Conservation (phyloP, 2,329 filamentous ascomycete genomes). For the Colletotrichum paranaense region DNA sequence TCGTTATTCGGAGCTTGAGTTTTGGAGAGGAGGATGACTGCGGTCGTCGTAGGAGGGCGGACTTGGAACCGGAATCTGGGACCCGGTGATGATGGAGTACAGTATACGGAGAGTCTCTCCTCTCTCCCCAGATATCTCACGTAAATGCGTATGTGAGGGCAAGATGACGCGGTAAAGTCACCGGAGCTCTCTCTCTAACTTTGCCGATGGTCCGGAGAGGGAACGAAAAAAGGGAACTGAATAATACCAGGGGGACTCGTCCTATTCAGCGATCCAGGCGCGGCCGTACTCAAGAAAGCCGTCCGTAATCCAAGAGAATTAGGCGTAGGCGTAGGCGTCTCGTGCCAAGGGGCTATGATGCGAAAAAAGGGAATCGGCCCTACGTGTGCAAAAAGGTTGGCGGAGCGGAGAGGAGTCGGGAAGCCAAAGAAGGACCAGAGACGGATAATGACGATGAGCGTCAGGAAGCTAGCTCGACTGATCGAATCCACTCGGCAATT, state of each 20-base stretch:
- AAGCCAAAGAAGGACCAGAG: background rate
- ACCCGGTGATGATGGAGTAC: background rate
- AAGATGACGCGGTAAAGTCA: constrained; percentile 8
- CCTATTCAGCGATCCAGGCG: background rate
- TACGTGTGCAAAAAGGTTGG: background rate
- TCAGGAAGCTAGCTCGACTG: background rate
- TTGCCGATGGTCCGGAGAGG: background rate
- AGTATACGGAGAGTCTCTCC: background rate
- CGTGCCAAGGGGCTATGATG: background rate
- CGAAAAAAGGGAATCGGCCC: background rate
- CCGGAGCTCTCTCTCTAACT: background rate
- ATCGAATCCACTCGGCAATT: background rate
- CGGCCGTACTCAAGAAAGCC: background rate
- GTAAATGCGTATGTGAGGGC: background rate
- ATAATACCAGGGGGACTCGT: background rate
- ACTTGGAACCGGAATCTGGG: background rate
- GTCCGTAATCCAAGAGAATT: background rate
- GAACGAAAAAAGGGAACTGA: background rate
- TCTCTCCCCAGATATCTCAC: constrained; percentile 23
- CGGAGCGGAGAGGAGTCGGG: background rate
- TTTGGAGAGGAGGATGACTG: background rate
- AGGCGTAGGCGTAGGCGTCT: constrained; percentile 5
- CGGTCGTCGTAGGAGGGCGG: background rate
- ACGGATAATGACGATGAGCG: background rate
- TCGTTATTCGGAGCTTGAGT: background rate